These are phyloP conservation scores for Fusarium sp. DNA, from an alignment of 2,329 filamentous ascomycete genomes.

Conservation along the genomic window DNA sequence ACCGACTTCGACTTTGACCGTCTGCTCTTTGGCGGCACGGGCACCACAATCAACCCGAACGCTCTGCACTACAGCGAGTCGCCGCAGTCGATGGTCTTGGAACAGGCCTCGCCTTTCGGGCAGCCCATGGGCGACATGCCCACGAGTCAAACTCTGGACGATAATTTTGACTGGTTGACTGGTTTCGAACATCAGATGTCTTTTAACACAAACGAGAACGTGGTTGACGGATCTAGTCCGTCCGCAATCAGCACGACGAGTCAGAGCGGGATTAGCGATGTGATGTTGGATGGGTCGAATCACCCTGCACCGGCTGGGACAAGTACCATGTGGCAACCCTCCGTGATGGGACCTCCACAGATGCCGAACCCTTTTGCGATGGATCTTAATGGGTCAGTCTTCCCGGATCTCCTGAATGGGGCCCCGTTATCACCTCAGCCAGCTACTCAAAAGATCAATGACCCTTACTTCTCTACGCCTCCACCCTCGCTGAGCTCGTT, in stretches of 20 bases:
- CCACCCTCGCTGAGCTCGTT: slow-evolving; percentile 79
- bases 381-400: slow-evolving; percentile 79
- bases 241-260: slow-evolving; percentile 96
- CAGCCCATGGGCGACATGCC: slow-evolving; percentile 69
- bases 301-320: slow-evolving; percentile 67
- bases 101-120: slow-evolving; percentile 71
- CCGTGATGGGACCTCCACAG: slow-evolving; percentile 76
- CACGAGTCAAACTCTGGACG: slow-evolving; percentile 73
- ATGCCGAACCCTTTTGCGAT: slow-evolving; percentile 78
- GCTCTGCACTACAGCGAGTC: slow-evolving; percentile 87
- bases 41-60: slow-evolving; percentile 76
- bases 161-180: slow-evolving; percentile 84
- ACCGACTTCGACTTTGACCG: slow-evolving; percentile 62
- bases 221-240: slow-evolving; percentile 92
- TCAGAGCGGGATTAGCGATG: slow-evolving; percentile 90
- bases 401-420: slow-evolving; percentile 80
- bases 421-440: slow-evolving; percentile 84
- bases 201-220: slow-evolving; percentile 79
- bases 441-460: slow-evolving; percentile 75
- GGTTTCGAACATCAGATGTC: slow-evolving; percentile 84
- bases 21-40: slow-evolving; percentile 74
- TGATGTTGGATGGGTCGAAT: slow-evolving; percentile 87
- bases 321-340: slow-evolving; percentile 76
- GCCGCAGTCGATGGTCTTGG: slow-evolving; percentile 74
- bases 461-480: slow-evolving; percentile 83